Evolutionary conservation across 129 eudicot genomes (phyloP).

Genomic region (Gnaphalium uliginosum): DNA sequence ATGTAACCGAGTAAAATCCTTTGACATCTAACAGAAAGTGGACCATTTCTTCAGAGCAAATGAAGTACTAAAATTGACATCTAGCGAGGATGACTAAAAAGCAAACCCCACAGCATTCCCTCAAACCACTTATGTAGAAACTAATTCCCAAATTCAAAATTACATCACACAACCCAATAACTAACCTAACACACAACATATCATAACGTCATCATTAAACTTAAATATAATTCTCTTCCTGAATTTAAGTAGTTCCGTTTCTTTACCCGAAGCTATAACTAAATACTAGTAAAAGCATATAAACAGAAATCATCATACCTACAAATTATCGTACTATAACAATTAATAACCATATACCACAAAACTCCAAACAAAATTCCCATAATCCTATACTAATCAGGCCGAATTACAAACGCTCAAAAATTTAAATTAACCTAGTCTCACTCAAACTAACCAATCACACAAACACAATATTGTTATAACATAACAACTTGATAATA

Average conservation of each 20-base stretch:
- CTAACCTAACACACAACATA: conserved; percentile 5
- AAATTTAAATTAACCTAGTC: not conserved
- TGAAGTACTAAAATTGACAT: conserved; percentile 7
- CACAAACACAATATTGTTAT: not conserved
- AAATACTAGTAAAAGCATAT: not conserved
- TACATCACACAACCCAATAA: not conserved
- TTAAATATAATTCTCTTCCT: not conserved
- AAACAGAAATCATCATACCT: not conserved
- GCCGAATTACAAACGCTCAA: not conserved
- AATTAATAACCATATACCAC: not conserved
- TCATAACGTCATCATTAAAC: conserved; percentile 1
- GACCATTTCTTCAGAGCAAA: conserved; percentile 3
- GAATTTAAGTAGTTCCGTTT: not conserved
- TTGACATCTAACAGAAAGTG: conserved; percentile 13
- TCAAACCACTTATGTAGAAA: conserved; percentile 14
- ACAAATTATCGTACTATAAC: not conserved
- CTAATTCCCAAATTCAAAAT: conserved; percentile 12
- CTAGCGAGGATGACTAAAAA: conserved; percentile 7
- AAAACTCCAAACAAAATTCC: not conserved
- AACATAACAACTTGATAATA: too few species aligned
- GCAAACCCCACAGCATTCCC: conserved; percentile 7
- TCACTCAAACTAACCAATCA: not conserved
- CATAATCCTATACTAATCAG: not conserved
- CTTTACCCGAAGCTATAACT: not conserved
- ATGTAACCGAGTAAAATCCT: not conserved